Base-by-base conservation (phyloP, 805 yeast genomes). In the Citeromyces matritensis region DNA sequence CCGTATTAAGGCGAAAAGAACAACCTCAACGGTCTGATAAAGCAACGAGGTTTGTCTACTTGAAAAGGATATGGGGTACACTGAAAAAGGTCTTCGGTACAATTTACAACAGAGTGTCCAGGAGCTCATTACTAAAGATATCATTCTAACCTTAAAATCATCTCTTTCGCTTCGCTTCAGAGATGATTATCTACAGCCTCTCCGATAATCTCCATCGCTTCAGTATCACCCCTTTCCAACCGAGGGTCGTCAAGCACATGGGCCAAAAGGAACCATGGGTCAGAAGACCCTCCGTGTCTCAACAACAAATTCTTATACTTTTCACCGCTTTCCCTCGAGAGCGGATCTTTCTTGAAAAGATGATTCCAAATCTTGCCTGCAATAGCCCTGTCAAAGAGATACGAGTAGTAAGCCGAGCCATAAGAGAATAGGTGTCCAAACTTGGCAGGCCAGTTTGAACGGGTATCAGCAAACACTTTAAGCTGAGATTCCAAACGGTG, bases 331-430 rank as follows among this genome's bases (percentile, higher is more conserved):
- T 46, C 57, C 23, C 80, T 57, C 37, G 73, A 68, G 47, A 79
- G 63, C 2, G 95, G 95, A 47, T 85, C 71, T 4, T 61, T 43
- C 3, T 53, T 58, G 49, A 91, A 91, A 26, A 88, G 55, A 30
- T 69, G 73, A 8, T 65, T 61, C 86, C 95, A 91, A 2, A 88
- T 67, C 44, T 73, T 74, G 15, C 84, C 71, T 0, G 97, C 96
- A 39, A 91, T 81, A 5, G 95, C 95, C 26, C 96, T 58, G 53
- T 91, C 98, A 34, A 91, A 66, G 32, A 91, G 53, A 48, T 91
- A 91, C 21, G 95, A 80, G 55, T 91, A 91, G 48, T 91, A 91
- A 1, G 86, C 81, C 0, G 96, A 82, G 1, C 97, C 97, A 47
- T 91, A 91, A 0, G 95, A 84, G 42, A 79, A 81, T 26, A 91